These are phyloP conservation scores for Daldinia loculata DNA, from an alignment of 495 filamentous ascomycete genomes.

Conservation along the genomic window DNA sequence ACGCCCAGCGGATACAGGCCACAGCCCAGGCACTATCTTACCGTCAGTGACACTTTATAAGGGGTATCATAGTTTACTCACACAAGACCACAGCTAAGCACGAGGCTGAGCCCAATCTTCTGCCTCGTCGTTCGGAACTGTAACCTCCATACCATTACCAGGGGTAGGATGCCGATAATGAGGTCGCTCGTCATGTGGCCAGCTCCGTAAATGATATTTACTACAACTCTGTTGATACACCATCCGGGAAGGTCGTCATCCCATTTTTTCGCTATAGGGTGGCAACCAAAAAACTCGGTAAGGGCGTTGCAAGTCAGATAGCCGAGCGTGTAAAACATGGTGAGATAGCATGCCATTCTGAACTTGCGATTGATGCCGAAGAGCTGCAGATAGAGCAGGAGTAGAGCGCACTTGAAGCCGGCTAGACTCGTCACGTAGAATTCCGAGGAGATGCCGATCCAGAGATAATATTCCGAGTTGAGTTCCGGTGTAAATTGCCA, in stretches of 20 bases:
- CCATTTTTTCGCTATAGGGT: conserved; percentile 52
- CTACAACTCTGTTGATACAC: conserved; percentile 48
- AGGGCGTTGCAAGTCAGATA: conserved; percentile 54
- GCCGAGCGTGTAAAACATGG: conserved; percentile 53
- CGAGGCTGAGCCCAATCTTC: conserved; percentile 46
- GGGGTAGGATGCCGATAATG: conserved; percentile 46
- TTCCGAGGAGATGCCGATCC: conserved; percentile 51
- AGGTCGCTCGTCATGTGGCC: conserved; percentile 44
- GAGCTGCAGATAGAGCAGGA: conserved; percentile 52
- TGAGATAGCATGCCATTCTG: conserved; percentile 49
- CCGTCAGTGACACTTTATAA: conserved; percentile 1
- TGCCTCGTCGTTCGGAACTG: conserved; percentile 40
- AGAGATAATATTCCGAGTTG: conserved; percentile 48
- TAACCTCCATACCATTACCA: conserved; percentile 43
- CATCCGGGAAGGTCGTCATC: conserved; percentile 45
- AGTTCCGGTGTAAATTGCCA: conserved; percentile 48
- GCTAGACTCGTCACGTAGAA: conserved; percentile 50
- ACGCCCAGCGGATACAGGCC: conserved; percentile 49
- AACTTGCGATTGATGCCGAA: conserved; percentile 51
- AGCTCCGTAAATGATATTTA: conserved; percentile 43
- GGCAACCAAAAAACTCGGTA: conserved; percentile 52
- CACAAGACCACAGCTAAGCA: conserved; percentile 43
- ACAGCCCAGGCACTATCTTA: conserved; percentile 48
- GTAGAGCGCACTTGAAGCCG: conserved; percentile 53
- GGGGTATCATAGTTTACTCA: conserved; percentile 12